Base-by-base conservation (phyloP, 805 yeast species). In the Monosporozyma siamensis region DNA sequence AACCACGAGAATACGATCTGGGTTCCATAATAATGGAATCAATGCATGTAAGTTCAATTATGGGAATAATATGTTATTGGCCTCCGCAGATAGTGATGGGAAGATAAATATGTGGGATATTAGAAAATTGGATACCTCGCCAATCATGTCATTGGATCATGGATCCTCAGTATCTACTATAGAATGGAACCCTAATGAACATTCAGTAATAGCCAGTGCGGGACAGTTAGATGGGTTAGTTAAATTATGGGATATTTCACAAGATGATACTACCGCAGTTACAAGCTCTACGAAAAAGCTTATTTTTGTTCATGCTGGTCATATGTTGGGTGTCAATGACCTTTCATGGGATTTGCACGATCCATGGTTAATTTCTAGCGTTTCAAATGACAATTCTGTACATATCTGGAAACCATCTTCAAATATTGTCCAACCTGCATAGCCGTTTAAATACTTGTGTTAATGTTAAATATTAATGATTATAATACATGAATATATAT, bases 271-370 rank as follows among this genome's bases (percentile, higher is more conserved):
- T 15, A 9, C 23, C 8, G 7, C 23, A 7, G 35, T 17, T 15
- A n/a, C 8, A 7, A 18, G 8, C 5, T 18, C 23, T 9, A 11
- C 38, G 6, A 36, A 35, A 15, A 60, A 51, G 40, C 54, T 72
- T 41, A 36, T 77, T 6, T 88, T 89, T 55, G 69, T 71, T 3
- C 97, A 89, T 61, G 81, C 79, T 3, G 97, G 97, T 0, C 97
- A 89, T 59, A 72, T 81, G 74, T 67, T 82, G n/a, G 88, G 90
- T 3, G 85, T 89, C 3, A 83, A 82, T 49, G 97, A 88, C 52
- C 63, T 87, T 23, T 72, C 77, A 26, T 89, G 97, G 97, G 82
- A 84, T 44, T 74, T 77, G 0, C 78, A 78, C 45, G 83, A 77
- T 44, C 75, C 77, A 4, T 75, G 81, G 75, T 69, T 81, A 72